Base-by-base conservation (phyloP, 305 asterid genomes). In the Caryopteris hybrid region DNA sequence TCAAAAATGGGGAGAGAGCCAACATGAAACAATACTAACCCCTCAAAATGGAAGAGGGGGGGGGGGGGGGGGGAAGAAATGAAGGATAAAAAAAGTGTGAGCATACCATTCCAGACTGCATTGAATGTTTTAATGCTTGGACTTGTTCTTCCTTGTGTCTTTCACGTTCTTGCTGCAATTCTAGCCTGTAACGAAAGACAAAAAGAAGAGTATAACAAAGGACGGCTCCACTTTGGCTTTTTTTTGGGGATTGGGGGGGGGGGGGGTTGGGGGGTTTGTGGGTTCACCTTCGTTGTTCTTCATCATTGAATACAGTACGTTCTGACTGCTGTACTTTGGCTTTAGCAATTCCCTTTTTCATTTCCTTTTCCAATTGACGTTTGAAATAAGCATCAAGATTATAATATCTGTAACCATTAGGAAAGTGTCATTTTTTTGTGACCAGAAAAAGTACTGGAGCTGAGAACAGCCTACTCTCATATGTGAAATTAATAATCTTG, bases 41-140 rank as follows among this genome's bases (percentile, higher is more conserved):
- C n/a, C n/a, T n/a, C n/a, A n/a, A n/a, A n/a, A n/a, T n/a, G n/a
- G n/a, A n/a, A n/a, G n/a, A n/a, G n/a, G n/a, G n/a, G n/a, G n/a
- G n/a, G n/a, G n/a, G n/a, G n/a, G n/a, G n/a, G n/a, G n/a, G n/a
- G n/a, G n/a, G n/a, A n/a, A n/a, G n/a, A n/a, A n/a, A n/a, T n/a
- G n/a, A n/a, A n/a, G n/a, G n/a, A n/a, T n/a, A n/a, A n/a, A n/a
- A 58, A 10, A 14, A 42, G 38, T 21, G 48, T 13, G 17, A 66
- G 13, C 50, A 50, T 85, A 93, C 99, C 99, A 93, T 83, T 85
- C 99, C 97, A 77, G 91, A 75, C 83, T 85, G 96, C 99, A 94
- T 94, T 12, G 90, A 76, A 11, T 64, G 71, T 86, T 84, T 85
- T 84, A 94, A 78, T 13, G 83, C 87, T 79, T 85, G 92, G 75